Conservation (phyloP, 2,329 filamentous ascomycete species). For the Exophiala sp. region DNA sequence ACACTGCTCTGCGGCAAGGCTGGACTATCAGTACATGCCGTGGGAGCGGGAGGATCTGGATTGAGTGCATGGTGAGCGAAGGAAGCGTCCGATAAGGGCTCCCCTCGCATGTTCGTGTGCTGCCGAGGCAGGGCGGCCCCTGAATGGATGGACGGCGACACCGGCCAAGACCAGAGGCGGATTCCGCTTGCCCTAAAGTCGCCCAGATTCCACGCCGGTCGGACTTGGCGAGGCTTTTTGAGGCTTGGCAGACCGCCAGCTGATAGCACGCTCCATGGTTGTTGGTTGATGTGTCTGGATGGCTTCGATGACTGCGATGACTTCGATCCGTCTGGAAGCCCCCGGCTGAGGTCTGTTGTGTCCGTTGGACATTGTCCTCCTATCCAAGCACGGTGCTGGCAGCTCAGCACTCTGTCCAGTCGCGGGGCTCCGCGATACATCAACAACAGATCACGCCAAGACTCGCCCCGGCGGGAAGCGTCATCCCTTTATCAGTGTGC, state of each 20-base stretch:
- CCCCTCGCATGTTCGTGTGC: background rate
- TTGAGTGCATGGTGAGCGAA: background rate
- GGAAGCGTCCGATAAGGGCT: conserved; percentile 2
- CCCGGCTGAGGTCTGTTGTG: background rate
- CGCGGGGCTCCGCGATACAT: background rate
- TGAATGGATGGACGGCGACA: background rate
- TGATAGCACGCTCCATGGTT: background rate
- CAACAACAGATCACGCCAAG: background rate
- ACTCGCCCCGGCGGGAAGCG: background rate
- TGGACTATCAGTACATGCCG: background rate
- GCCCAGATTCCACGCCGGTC: background rate
- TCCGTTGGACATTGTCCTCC: too few relatives aligned
- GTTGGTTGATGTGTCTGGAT: background rate
- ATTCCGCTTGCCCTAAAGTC: conserved; percentile 1
- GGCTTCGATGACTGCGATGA: conserved; percentile 4
- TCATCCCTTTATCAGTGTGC: too few relatives aligned
- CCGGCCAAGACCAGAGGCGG: conserved; percentile 2
- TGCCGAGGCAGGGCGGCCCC: background rate
- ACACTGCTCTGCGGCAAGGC: too few relatives aligned
- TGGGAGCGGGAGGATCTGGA: background rate
- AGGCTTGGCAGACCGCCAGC: background rate
- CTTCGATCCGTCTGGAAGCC: background rate
- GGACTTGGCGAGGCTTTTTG: background rate
- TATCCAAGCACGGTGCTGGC: too few relatives aligned
- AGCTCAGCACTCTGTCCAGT: background rate